phyloP scores from a whole-genome alignment of 306 rosid genomes.

The Fragaria nilgerrensis region DNA sequence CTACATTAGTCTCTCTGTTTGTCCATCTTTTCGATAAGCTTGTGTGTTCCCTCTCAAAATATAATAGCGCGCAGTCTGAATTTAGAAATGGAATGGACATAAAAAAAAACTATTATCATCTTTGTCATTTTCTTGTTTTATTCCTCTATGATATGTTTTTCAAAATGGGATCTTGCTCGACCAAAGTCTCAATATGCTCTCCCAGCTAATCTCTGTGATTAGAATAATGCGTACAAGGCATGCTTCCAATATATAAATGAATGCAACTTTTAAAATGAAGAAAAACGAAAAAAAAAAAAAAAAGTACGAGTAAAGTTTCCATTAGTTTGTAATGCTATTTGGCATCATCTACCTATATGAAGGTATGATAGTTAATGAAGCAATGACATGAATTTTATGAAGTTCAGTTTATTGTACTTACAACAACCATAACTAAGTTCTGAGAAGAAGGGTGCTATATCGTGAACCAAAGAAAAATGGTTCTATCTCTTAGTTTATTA shows the following conservation, averaged over 20 bases:
- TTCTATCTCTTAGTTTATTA: no score
- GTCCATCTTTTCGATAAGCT: conserved; percentile 32
- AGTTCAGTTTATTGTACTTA: not conserved
- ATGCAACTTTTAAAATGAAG: not conserved
- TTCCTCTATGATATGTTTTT: conserved; percentile 70
- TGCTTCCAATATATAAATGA: not conserved
- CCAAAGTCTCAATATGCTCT: conserved; percentile 56
- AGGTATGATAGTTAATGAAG: not conserved
- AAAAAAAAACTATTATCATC: conserved; percentile 21
- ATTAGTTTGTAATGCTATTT: conserved; percentile 7
- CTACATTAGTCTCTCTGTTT: conserved; percentile 28
- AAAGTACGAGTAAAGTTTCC: conserved; percentile 11
- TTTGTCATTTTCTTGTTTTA: conserved; percentile 81
- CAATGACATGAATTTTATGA: not conserved
- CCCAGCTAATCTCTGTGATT: conserved; percentile 58
- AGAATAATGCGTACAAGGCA: conserved; percentile 16
- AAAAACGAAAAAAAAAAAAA: not conserved
- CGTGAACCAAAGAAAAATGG: no score
- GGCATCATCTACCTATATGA: not conserved
- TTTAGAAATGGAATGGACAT: not conserved
- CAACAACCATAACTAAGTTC: no score
- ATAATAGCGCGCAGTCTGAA: conserved; percentile 15
- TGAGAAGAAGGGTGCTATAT: no score
- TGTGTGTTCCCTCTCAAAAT: conserved; percentile 34
- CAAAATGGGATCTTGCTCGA: conserved; percentile 53